Base-by-base conservation (phyloP, 2,329 filamentous ascomycete genomes). In the Plenodomus lindquistii region DNA sequence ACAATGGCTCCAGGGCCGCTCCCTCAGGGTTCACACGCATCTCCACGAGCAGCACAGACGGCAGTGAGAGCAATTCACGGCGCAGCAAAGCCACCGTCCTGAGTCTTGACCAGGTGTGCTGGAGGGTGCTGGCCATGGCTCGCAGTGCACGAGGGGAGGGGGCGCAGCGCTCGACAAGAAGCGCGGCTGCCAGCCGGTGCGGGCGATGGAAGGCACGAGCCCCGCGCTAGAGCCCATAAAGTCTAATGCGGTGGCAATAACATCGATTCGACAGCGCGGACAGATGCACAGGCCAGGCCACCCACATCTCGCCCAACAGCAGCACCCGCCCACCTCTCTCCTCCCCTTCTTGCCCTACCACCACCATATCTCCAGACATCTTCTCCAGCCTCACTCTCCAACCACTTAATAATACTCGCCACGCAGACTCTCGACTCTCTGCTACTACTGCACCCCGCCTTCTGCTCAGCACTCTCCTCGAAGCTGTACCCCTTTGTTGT, bases 401-500 rank as follows among this genome's bases (percentile, higher is more conserved):
- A 37, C 42, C 46, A 46, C 43, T 62, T 60, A 52, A 58, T 60
- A 60, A 65, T 62, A 59, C 34, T 46, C 43, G 36, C 42, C 50
- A 40, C 54, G 38, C 48, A 29, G 46, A 46, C 53, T 40, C 35
- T 18, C 35, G 10, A 6, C 35, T 13, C 10, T 20, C 35, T 20
- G 41, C 51, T 36, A 41, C 38, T 55, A 51, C 52, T 53, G 22
- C 52, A 44, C 44, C 44, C 46, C 44, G 42, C 53, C 42, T n/a
- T 42, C 29, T 47, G 44, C 48, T 46, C 40, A 34, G 44, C 20
- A 45, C 24, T 20, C 27, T 17, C 38, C 51, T 42, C 31, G 40
- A 37, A 54, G 42, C 50, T 37, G 46, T 29, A 34, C 62, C 60
- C 52, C 61, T 58, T 62, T 64, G 59, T 63, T 63, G 62, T 63